phyloP scores from a whole-genome alignment of 257 asterid genomes.

The Rehmannia glutinosa region DNA sequence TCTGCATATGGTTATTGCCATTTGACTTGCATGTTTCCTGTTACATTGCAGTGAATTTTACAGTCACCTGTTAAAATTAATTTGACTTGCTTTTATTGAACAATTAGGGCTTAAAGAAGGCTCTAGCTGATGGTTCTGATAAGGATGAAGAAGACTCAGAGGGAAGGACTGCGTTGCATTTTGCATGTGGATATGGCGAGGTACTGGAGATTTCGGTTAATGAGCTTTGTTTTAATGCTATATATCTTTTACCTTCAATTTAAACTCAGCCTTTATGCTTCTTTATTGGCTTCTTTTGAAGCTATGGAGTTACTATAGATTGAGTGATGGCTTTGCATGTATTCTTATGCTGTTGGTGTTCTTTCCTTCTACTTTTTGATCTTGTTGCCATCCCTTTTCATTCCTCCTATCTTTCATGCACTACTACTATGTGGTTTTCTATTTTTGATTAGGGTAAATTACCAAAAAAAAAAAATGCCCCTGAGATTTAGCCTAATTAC shows the following conservation, averaged over 20 bases:
- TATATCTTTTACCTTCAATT: background rate
- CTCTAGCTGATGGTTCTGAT: constrained; percentile 71
- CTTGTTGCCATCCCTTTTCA: no score
- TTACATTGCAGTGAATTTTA: background rate
- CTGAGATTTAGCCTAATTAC: background rate
- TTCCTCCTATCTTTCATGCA: no score
- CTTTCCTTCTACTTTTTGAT: no score
- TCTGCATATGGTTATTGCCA: background rate
- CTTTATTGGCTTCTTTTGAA: no score
- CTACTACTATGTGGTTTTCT: no score
- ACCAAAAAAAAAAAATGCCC: no score
- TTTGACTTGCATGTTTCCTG: background rate
- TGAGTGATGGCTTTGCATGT: no score
- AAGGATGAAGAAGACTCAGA: constrained; percentile 92
- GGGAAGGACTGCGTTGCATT: constrained; percentile 94
- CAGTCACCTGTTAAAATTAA: no score
- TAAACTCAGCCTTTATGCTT: no score
- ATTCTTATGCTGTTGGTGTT: no score
- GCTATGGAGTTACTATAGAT: no score
- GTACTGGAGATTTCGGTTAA: constrained; percentile 26
- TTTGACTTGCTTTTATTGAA: background rate
- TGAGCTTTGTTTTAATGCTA: background rate
- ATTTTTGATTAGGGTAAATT: no score
- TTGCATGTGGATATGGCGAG: constrained; percentile 96
- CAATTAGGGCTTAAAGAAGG: constrained; percentile 64